These are phyloP conservation scores for Daldinia childiae DNA, from an alignment of 495 filamentous ascomycete species.

Conservation along the genomic window DNA sequence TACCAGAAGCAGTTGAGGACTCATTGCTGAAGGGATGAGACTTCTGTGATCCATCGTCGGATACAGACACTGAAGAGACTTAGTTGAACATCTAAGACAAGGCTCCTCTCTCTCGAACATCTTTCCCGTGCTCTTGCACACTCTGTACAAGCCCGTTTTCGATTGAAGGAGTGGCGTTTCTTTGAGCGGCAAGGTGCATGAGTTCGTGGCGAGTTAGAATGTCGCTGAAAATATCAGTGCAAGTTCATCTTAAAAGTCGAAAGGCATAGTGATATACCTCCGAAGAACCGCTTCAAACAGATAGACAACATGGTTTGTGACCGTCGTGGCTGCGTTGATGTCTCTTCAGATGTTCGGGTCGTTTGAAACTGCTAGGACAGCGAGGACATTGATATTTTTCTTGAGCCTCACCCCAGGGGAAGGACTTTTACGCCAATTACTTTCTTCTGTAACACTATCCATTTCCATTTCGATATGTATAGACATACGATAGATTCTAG, in stretches of 20 bases:
- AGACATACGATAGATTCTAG: constrained; percentile 18
- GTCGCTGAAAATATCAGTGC: constrained; percentile 51
- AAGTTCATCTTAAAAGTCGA: constrained; percentile 11
- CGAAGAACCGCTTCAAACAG: constrained; percentile 74
- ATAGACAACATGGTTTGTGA: constrained; percentile 72
- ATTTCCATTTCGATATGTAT: constrained; percentile 29
- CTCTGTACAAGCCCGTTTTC: constrained; percentile 63
- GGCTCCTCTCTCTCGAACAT: constrained; percentile 64
- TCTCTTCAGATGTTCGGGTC: constrained; percentile 76
- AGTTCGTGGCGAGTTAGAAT: constrained; percentile 66
- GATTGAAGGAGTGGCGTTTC: constrained; percentile 58
- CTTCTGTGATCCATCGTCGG: constrained; percentile 36
- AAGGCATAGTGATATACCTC: constrained; percentile 51
- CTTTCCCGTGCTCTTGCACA: constrained; percentile 66
- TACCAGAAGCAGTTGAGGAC: neutral
- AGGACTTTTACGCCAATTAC: constrained; percentile 29
- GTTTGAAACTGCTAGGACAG: constrained; percentile 67
- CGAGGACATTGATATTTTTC: constrained; percentile 57
- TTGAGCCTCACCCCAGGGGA: constrained; percentile 29
- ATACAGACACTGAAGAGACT: constrained; percentile 63
- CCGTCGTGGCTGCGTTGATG: constrained; percentile 77
- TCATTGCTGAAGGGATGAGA: constrained; percentile 13
- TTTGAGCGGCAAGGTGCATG: constrained; percentile 57
- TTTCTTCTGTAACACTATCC: constrained; percentile 15
- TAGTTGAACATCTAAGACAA: constrained; percentile 63